Evolutionary conservation across 176 grass and related monocot species (phyloP), one percentile per base, ranked within the genome.

Genomic region (Tillandsia leiboldiana): DNA sequence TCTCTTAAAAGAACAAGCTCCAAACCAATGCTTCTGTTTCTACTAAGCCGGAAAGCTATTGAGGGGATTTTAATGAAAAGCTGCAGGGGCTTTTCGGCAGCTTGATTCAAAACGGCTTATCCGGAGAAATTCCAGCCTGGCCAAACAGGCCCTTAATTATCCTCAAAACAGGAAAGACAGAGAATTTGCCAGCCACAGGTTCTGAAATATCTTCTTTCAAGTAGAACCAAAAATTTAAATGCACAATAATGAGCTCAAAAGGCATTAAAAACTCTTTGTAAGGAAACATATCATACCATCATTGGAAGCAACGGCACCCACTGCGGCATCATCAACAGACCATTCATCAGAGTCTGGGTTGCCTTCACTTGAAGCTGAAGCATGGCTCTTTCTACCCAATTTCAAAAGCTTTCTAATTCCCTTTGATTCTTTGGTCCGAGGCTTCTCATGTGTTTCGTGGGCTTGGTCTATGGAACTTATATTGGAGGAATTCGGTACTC

Each of bases 371-470:
- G 64, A 76, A 73, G 72, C 50, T 64, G 84, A 84, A 33, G 49
- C 18, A 12, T 91, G 83, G 70, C 61, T 82, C 85, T 90, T 97
- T 74, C 84, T 87, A 63, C 89, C 94, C 69, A 97, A 93, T 72
- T 93, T 97, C 68, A 93, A 63, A 66, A 97, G 77, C 74, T 97
- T 97, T 64, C 84, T 91, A 48, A 97, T 87, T 1, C 94, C 94
- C 82, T 84, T 91, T 71, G 82, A 70, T 74, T 87, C 94, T 76
- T 97, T 97, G 72, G 57, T 88, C 50, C 75, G 82, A 66, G 79
- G 66, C 50, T 77, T 85, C 42, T 79, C 71, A 59, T 48, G 51
- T 49, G 64, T 67, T 23, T 67, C 83, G 70, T 78, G 81, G 12
- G 48, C 82, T 65, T 87, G 75, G 62, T 83, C 64, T 27, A 81